Evolutionary conservation across 2,329 filamentous ascomycete genomes (phyloP), one percentile per base, ranked within the genome.

Genomic region (Fusarium illudens): DNA sequence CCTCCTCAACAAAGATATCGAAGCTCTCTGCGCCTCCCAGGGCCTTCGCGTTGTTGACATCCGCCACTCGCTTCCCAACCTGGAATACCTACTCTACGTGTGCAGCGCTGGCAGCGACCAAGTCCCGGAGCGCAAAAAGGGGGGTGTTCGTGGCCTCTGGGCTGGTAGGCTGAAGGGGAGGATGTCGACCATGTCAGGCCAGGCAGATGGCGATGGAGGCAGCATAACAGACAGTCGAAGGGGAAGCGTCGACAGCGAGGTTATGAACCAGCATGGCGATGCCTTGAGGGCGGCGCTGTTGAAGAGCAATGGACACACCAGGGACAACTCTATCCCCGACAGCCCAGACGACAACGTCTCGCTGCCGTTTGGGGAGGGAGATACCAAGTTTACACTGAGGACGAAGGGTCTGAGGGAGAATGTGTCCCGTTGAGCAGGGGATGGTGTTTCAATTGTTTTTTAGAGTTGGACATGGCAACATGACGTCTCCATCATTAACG

Each of bases 1-100:
- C 73, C 82, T 98, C n/a, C 85, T 99, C 13, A 98, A 98, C 81
- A 97, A 98, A 79, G 84, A 98, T 75, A 94, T 99, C 58, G 94
- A 98, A 72, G 80, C 84, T 0, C 81, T 90, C 4, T 90, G 88
- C 62, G 80, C 83, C 4, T 83, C 84, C 1, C 89, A 94, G 68
- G 91, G 91, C 0, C 82, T 97, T 12, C 89, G 90, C 48, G 90
- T 97, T 1, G 86, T 97, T 66, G 96, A 99, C 74, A 93, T 97
- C 17, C 87, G 96, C 5, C 93, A 98, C 71, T 97, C 95, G 0
- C 81, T 98, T 7, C 94, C 95, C 2, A 99, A 99, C 75, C 83
- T 99, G 10, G 97, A 97, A 77, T 97, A 97, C 72, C 82, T 98
- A 15, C 82, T 98, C 2, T 97, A 96, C 72, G 90, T 98, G 2